Evolutionary conservation across 179 eudicot genomes (phyloP).

Genomic region (Spinacia oleracea): DNA sequence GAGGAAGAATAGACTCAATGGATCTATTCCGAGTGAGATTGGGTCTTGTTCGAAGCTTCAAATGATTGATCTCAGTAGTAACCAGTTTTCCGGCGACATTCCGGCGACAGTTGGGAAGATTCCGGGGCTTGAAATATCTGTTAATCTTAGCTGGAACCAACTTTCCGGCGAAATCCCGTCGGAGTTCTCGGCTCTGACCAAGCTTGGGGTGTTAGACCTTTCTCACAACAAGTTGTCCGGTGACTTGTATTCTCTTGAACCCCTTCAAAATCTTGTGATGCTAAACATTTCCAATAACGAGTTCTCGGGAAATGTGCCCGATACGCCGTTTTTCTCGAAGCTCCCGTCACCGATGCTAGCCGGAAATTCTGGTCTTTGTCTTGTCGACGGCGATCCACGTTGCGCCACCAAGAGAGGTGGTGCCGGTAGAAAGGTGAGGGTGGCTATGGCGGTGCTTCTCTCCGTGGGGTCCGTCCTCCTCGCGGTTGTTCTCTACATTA

Average conservation of each 20-base stretch:
- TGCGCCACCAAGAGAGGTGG: slow-evolving; percentile 34
- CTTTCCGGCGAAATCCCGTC: slow-evolving; percentile 76
- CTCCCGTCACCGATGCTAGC: slow-evolving; percentile 60
- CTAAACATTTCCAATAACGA: slow-evolving; percentile 70
- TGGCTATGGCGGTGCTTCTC: slow-evolving; percentile 76
- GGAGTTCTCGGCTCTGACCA: slow-evolving; percentile 56
- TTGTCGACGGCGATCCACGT: slow-evolving; percentile 37
- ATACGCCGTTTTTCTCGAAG: slow-evolving; percentile 69
- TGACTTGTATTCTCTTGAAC: slow-evolving; percentile 47
- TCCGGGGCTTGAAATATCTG: slow-evolving; percentile 77
- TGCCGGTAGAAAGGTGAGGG: slow-evolving; percentile 44
- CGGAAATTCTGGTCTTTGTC: slow-evolving; percentile 60
- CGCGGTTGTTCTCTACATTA: slow-evolving; percentile 59
- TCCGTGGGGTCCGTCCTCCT: slow-evolving; percentile 61
- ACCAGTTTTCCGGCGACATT: slow-evolving; percentile 62
- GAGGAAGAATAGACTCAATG: slow-evolving; percentile 55
- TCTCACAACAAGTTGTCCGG: slow-evolving; percentile 76
- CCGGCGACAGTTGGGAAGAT: slow-evolving; percentile 68
- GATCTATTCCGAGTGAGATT: slow-evolving; percentile 62
- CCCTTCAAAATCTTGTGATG: slow-evolving; percentile 70
- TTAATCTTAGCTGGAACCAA: slow-evolving; percentile 77
- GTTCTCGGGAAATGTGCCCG: slow-evolving; percentile 75
- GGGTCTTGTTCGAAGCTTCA: slow-evolving; percentile 86
- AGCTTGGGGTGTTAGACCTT: slow-evolving; percentile 81
- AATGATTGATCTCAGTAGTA: slow-evolving; percentile 69